Base-by-base conservation (phyloP, 1,139 yeast species). In the Suhomyces taliae region DNA sequence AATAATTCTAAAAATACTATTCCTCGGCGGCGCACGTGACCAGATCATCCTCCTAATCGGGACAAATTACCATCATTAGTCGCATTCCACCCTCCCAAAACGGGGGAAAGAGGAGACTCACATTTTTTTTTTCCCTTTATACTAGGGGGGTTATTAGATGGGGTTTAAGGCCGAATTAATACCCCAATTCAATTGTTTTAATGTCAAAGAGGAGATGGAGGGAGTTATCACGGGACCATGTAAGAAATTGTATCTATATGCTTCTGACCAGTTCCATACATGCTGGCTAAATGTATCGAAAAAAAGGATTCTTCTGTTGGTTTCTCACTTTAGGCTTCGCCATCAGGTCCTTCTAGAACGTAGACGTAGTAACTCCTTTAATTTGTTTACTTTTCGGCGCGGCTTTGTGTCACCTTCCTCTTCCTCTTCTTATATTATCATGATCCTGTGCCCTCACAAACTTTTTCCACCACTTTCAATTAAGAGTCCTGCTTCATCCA, bases 401-500 rank as follows among this genome's bases (percentile, higher is more conserved):
- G 29, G 26, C 41, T 43, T 43, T 43, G 45, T 43, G 35, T 40
- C 38, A 43, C 45, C 41, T 43, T 37, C 42, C 46, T 15, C 35
- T 39, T 43, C 24, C 24, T 19, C 24, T 19, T 9, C 19, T 35
- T 39, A 39, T 37, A 39, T 35, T 37, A 43, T 36, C 39, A 33
- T 35, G 42, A 43, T 39, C 39, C 37, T 33, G 41, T 10, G 8
- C 32, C 24, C 39, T 38, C 45, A 19, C 40, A 43, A 43, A 43
- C 32, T 39, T 43, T 29, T 43, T 39, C 41, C 36, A 15, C 12
- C 36, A 31, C 39, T 14, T 37, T 27, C 14, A 11, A 10, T 14
- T 14, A 6, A 19, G 24, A 19, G 24, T 19, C 24, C 24, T 19
- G 6, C 15, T 14, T 14, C 15, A 14, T 14, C 24, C 4, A 19